Evolutionary conservation across 371 early-diverging fungal genomes (phyloP).

Genomic region (Zopfochytrium polystomum): DNA sequence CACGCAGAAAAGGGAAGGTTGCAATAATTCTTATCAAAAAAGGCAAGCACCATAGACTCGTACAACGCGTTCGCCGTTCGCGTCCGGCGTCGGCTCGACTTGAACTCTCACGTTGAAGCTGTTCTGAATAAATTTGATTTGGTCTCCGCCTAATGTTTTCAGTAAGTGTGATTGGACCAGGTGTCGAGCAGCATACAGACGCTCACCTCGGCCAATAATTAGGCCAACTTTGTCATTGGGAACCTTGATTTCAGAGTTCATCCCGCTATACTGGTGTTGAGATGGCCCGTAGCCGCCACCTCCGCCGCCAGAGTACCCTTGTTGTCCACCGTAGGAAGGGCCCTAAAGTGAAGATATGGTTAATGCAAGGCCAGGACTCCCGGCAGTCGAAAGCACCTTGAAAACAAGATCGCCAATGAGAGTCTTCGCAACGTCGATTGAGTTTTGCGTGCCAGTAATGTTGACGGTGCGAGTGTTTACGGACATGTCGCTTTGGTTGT

Average conservation of each 20-base stretch:
- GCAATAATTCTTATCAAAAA: not conserved
- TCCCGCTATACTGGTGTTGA: slow-evolving; percentile 9
- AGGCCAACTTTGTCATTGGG: slow-evolving; percentile 74
- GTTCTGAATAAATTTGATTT: slow-evolving; percentile 28
- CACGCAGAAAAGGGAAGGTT: not conserved
- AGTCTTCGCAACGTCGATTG: slow-evolving; percentile 67
- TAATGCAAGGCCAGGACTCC: slow-evolving; percentile 10
- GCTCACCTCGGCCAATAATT: slow-evolving; percentile 70
- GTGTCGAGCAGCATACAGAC: not conserved
- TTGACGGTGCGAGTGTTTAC: slow-evolving; percentile 64
- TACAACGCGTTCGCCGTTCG: slow-evolving; percentile 22
- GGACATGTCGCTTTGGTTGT: slow-evolving; percentile 49
- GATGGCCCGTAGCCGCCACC: slow-evolving; percentile 28
- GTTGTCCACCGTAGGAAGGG: slow-evolving; percentile 3
- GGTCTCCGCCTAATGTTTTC: slow-evolving; percentile 27
- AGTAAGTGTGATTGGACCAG: not conserved
- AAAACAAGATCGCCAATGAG: slow-evolving; percentile 77
- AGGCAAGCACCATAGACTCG: slow-evolving; percentile 23
- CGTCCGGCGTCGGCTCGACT: slow-evolving; percentile 29
- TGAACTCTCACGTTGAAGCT: slow-evolving; percentile 24
- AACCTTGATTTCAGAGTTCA: slow-evolving; percentile 20
- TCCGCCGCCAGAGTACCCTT: slow-evolving; percentile 11
- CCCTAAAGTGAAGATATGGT: not conserved
- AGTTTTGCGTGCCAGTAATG: slow-evolving; percentile 66
- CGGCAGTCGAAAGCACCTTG: too few relatives aligned